Evolutionary conservation across 2,329 filamentous ascomycete species (phyloP).

Genomic region (Curvularia lunata): DNA sequence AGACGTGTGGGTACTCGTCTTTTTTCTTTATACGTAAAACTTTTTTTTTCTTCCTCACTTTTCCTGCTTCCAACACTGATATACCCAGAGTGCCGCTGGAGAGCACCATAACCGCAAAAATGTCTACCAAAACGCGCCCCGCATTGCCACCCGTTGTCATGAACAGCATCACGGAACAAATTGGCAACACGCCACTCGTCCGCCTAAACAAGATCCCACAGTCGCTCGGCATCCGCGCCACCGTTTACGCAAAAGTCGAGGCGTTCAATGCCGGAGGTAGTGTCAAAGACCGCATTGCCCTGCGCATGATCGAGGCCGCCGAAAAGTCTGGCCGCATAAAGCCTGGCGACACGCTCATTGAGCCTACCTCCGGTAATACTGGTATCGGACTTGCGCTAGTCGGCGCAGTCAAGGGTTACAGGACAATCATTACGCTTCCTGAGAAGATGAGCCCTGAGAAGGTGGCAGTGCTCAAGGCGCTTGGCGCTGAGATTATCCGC

Average conservation of each 20-base stretch:
- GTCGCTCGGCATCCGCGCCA: conserved; percentile 84
- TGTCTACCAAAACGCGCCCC: conserved; percentile 58
- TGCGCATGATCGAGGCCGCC: conserved; percentile 97
- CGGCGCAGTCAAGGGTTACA: conserved; percentile 95
- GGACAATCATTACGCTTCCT: conserved; percentile 96
- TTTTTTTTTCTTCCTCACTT: background rate
- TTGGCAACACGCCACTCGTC: conserved; percentile 95
- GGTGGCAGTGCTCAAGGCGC: conserved; percentile 88
- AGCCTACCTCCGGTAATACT: conserved; percentile 97
- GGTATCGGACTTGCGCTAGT: conserved; percentile 95
- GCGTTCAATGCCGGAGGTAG: conserved; percentile 93
- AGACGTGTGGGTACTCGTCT: conserved; percentile 11
- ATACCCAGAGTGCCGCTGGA: background rate
- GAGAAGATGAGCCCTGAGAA: conserved; percentile 99
- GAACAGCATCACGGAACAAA: conserved; percentile 80
- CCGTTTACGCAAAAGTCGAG: conserved; percentile 90
- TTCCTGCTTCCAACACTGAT: background rate
- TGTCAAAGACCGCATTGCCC: conserved; percentile 92
- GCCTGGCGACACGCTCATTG: conserved; percentile 95
- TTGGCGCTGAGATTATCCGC: conserved; percentile 96
- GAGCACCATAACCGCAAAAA: conserved; percentile 30
- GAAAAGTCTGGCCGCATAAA: conserved; percentile 92
- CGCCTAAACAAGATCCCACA: conserved; percentile 91
- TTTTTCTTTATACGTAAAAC: background rate
- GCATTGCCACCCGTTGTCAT: conserved; percentile 63